These are phyloP conservation scores for Cladosporium velox DNA, from an alignment of 2,329 filamentous ascomycete species.

Conservation along the genomic window DNA sequence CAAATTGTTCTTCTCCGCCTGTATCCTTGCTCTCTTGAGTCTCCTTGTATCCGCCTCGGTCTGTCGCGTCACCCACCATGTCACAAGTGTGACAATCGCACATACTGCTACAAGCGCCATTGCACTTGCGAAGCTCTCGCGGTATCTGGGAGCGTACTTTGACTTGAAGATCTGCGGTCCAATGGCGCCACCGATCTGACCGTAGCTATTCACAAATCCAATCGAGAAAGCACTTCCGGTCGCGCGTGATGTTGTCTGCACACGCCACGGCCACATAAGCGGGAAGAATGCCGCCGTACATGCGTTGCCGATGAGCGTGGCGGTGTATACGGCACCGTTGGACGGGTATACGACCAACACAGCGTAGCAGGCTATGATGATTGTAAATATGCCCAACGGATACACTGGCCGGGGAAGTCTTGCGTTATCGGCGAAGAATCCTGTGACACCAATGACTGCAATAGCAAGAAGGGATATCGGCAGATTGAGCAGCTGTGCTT, in stretches of 20 bases:
- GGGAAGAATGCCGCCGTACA: slow-evolving; percentile 20
- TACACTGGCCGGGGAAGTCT: slow-evolving; percentile 14
- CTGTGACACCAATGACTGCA: slow-evolving; percentile 20
- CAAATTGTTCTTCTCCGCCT: slow-evolving; percentile 14
- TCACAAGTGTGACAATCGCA: slow-evolving; percentile 9
- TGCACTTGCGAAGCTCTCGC: slow-evolving; percentile 17
- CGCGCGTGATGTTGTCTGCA: slow-evolving; percentile 20
- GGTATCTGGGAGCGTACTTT: slow-evolving; percentile 19
- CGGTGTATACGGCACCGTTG: slow-evolving; percentile 22
- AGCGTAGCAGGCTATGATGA: slow-evolving; percentile 23
- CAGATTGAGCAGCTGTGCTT: slow-evolving; percentile 24
- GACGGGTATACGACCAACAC: slow-evolving; percentile 20
- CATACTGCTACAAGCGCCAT: slow-evolving; percentile 19
- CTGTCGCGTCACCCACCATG: slow-evolving; percentile 19
- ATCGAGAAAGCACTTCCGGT: slow-evolving; percentile 23
- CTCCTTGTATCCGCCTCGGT: slow-evolving; percentile 18
- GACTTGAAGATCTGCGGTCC: slow-evolving; percentile 40
- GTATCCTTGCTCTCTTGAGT: slow-evolving; percentile 15
- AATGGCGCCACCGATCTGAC: slow-evolving; percentile 55
- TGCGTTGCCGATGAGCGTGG: slow-evolving; percentile 19
- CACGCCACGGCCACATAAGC: slow-evolving; percentile 25
- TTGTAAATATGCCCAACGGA: slow-evolving; percentile 11
- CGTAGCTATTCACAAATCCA: slow-evolving; percentile 20
- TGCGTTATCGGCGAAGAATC: slow-evolving; percentile 20
- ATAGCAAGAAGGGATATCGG: slow-evolving; percentile 23